Base-by-base conservation (phyloP, 2,329 filamentous ascomycete genomes). In the Verticillium klebahnii region DNA sequence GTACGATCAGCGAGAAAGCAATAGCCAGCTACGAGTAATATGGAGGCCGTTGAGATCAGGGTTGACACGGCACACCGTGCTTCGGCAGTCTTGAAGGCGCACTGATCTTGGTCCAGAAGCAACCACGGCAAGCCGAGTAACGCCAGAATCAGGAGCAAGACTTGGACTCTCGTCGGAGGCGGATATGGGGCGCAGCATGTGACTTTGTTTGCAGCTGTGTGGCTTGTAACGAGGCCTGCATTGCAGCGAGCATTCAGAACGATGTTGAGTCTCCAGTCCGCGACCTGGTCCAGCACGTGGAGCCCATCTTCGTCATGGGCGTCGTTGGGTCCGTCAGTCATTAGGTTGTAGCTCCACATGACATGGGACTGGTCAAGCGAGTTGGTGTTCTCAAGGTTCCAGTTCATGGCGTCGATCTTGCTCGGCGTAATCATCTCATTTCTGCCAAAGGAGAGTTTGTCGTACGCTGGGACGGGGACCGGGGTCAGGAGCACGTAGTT, bases 1-100 rank as follows among this genome's bases (percentile, higher is more conserved):
- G 82, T 83, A 19, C 85, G 77, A 67, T 88, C 85, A 17, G 82
- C 77, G 25, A 81, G 71, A 69, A 79, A 84, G 70, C 82, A 85
- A 69, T 79, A 84, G 17, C 72, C 59, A 2, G 74, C 58, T 23
- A 58, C 57, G 29, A 50, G 50, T 5, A 68, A 62, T 17, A 69
- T 62, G 14, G 61, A 64, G 15, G 70, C 74, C 59, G 73, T 56
- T 14, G 75, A 59, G 9, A 73, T 54, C 56, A 75, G 61, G 12
- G 67, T 71, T 15, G 70, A 52, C 32, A 61, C 45, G n/a, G 59
- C 25, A n/a, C 36, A 60, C 9, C 40, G 32, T 8, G 62, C 60
- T 17, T 50, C 8, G 75, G 23, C 15, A 78, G 63, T 15, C 75
- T 67, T 4, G 70, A 63, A 62, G 12, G 62, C 60, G 17, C 58